A percentile compares a stretch with the other conserved stretches of the same genome.
Evolutionary conservation across 306 rosid species (phyloP).

Genomic region (Quercus parvula): DNA sequence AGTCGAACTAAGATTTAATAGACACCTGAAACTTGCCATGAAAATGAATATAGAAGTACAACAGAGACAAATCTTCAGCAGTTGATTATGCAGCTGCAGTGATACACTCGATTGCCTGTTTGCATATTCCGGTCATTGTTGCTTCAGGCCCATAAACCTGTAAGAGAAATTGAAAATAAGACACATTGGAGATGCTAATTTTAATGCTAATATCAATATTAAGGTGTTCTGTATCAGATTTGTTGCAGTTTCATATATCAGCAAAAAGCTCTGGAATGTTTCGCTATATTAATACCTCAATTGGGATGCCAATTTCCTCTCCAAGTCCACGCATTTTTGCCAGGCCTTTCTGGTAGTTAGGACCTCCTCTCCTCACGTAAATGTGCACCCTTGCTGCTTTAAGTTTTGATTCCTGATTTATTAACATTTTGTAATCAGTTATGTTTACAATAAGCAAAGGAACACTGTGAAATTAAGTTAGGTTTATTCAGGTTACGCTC

Average conservation of each 20-base stretch:
- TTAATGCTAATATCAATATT: background rate
- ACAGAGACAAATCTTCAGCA: slow-evolving; percentile 8
- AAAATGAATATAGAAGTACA: background rate
- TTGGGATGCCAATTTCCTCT: slow-evolving; percentile 84
- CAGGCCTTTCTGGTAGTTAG: slow-evolving; percentile 96
- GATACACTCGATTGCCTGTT: slow-evolving; percentile 89
- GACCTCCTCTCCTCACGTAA: slow-evolving; percentile 97
- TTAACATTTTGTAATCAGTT: slow-evolving; percentile 23
- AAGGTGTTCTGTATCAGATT: background rate
- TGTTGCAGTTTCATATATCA: background rate
- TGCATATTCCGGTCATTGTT: slow-evolving; percentile 98
- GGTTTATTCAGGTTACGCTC: slow-evolving; percentile 2
- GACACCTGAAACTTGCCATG: slow-evolving; percentile 22
- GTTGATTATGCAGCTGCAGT: slow-evolving; percentile 62
- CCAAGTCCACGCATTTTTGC: slow-evolving; percentile 86
- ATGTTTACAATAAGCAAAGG: background rate
- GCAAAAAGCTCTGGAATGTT: background rate
- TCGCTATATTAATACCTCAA: slow-evolving; percentile 53
- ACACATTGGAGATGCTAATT: background rate
- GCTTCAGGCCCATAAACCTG: slow-evolving; percentile 98
- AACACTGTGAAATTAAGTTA: background rate
- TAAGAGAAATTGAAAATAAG: slow-evolving; percentile 13
- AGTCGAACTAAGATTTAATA: slow-evolving; percentile 16
- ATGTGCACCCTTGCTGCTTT: slow-evolving; percentile 85
- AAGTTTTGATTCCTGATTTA: slow-evolving; percentile 71